Conservation (phyloP, 176 grass and related monocot species). For the Oryza meridionalis region DNA sequence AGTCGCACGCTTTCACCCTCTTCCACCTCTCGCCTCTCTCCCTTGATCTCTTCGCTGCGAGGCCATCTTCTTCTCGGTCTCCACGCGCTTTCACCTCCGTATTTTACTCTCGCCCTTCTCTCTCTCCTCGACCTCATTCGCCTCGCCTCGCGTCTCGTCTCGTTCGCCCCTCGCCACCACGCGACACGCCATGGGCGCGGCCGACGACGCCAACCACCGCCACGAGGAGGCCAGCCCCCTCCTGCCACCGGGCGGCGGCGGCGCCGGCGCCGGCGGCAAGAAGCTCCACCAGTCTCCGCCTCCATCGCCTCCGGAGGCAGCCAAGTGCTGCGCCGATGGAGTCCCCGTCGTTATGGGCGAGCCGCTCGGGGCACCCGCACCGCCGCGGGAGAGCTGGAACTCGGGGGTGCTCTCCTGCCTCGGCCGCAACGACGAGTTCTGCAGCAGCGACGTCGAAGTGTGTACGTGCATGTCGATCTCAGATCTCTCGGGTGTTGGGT, state of each 20-base stretch:
- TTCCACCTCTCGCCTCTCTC: background rate
- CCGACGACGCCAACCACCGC: slow-evolving; percentile 20
- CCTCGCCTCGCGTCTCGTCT: background rate
- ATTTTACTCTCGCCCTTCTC: slow-evolving; percentile 29
- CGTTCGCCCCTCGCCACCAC: background rate
- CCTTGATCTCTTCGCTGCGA: slow-evolving; percentile 30
- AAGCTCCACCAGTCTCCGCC: slow-evolving; percentile 21
- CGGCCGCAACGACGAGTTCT: slow-evolving; percentile 84
- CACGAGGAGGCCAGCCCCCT: slow-evolving; percentile 56
- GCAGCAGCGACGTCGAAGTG: slow-evolving; percentile 98
- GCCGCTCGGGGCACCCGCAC: slow-evolving; percentile 43
- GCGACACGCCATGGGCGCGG: slow-evolving; percentile 47
- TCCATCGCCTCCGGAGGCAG: slow-evolving; percentile 4
- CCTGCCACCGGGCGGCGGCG: slow-evolving; percentile 21
- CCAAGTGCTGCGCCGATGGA: slow-evolving; percentile 49
- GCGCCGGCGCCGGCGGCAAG: slow-evolving; percentile 12
- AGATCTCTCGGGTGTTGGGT: background rate
- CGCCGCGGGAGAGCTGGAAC: slow-evolving; percentile 65
- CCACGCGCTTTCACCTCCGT: slow-evolving; percentile 35
- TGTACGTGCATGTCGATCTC: slow-evolving; percentile 55
- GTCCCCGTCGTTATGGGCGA: slow-evolving; percentile 67
- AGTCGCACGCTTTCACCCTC: background rate
- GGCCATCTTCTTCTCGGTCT: slow-evolving; percentile 10
- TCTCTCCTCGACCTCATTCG: background rate
- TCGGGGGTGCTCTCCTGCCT: slow-evolving; percentile 82